These are phyloP conservation scores for Babesia ovata DNA, from an alignment of 169 alveolate genomes.

Conservation along the genomic window DNA sequence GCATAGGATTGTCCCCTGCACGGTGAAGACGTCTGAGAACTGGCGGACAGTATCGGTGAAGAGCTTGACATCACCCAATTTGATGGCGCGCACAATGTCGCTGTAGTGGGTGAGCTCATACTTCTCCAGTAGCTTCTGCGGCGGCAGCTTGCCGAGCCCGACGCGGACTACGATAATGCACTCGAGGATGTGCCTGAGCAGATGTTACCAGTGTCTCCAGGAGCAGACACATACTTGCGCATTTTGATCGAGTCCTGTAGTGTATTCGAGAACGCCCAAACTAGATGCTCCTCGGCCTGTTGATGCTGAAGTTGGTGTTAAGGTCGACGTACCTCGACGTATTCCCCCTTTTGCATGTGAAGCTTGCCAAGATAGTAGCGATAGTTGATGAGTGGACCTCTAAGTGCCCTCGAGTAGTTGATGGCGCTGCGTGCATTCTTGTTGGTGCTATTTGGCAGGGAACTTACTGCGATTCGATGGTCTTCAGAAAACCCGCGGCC, in stretches of 20 bases:
- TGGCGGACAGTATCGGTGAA: conserved; percentile 70
- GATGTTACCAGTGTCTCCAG: not conserved
- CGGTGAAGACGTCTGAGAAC: conserved; percentile 62
- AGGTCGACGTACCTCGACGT: conserved; percentile 52
- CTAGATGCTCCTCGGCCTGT: conserved; percentile 73
- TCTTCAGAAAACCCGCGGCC: conserved; percentile 86
- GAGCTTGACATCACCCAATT: conserved; percentile 70
- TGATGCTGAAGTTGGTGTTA: not conserved
- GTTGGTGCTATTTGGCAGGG: too few species aligned
- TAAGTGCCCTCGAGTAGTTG: conserved; percentile 70
- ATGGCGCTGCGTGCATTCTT: conserved; percentile 60
- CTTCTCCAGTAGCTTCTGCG: conserved; percentile 67
- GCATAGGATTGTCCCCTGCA: conserved; percentile 83
- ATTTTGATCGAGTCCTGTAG: conserved; percentile 65
- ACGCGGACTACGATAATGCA: conserved; percentile 81
- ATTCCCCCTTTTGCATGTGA: conserved; percentile 85
- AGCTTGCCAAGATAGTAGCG: conserved; percentile 80
- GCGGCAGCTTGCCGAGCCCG: conserved; percentile 83
- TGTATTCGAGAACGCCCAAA: conserved; percentile 79
- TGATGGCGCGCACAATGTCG: conserved; percentile 74
- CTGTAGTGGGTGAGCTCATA: conserved; percentile 76
- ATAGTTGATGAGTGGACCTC: conserved; percentile 84
- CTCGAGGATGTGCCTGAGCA: conserved; percentile 77
- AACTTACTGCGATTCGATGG: conserved; percentile 79
- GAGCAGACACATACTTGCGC: conserved; percentile 54